These are phyloP conservation scores for Botrytis medusae DNA, from an alignment of 2,329 filamentous ascomycete genomes.

Conservation along the genomic window DNA sequence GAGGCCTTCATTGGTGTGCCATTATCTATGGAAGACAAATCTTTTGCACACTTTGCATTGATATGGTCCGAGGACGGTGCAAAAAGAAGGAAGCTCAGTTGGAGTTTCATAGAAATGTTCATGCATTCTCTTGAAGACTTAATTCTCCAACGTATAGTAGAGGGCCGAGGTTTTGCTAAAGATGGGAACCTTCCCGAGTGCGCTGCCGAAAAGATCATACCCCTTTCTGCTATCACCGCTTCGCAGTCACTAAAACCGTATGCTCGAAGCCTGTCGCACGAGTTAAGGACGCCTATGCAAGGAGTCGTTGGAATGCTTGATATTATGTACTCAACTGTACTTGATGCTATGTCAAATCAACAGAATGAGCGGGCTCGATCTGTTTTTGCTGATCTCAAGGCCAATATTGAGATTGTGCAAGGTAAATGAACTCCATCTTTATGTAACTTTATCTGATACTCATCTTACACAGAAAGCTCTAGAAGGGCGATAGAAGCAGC, in stretches of 20 bases:
- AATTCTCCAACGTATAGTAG: conserved; percentile 57
- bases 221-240: conserved; percentile 55
- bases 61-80: conserved; percentile 68
- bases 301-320: conserved; percentile 75
- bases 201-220: conserved; percentile 46
- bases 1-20: conserved; percentile 69
- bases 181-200: conserved; percentile 36
- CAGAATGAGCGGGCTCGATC: conserved; percentile 50
- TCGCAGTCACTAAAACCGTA: conserved; percentile 69
- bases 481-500: conserved; percentile 70
- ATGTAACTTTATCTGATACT: conserved; percentile 13
- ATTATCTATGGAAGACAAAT: conserved; percentile 63
- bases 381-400: conserved; percentile 62
- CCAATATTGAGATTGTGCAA: conserved; percentile 71
- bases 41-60: conserved; percentile 68
- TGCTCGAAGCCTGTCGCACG: conserved; percentile 70
- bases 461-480: conserved; percentile 57
- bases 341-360: conserved; percentile 61
- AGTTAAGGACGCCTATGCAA: conserved; percentile 72
- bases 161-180: conserved; percentile 49
- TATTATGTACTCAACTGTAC: conserved; percentile 71
- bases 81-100: conserved; percentile 54
- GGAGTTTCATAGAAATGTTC: conserved; percentile 67
- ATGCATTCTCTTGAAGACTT: conserved; percentile 68
- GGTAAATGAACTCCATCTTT: conserved; percentile 43